Evolutionary conservation across 306 rosid species (phyloP).

Genomic region (Rubus idaeus): DNA sequence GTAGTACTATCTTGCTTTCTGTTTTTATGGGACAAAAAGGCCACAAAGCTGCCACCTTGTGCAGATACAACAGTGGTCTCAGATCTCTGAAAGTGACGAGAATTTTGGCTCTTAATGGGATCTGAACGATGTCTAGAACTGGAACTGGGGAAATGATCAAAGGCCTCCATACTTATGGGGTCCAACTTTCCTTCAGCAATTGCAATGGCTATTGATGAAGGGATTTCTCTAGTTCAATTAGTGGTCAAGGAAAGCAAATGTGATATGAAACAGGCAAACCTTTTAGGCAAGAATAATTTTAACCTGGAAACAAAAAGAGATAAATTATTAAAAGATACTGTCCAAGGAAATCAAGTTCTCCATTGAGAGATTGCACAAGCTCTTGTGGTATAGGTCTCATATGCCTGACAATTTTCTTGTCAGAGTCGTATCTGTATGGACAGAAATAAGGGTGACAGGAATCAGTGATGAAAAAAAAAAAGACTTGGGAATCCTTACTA

Average conservation of each 20-base stretch:
- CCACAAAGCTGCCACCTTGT: slow-evolving; percentile 47
- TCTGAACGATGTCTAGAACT: slow-evolving; percentile 29
- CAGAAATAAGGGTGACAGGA: slow-evolving; percentile 26
- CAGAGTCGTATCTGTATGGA: slow-evolving; percentile 63
- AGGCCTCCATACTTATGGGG: slow-evolving; percentile 77
- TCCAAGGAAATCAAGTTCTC: slow-evolving; percentile 78
- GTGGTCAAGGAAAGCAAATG: slow-evolving; percentile 47
- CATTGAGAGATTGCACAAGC: slow-evolving; percentile 52
- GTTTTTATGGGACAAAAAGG: slow-evolving; percentile 43
- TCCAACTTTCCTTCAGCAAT: slow-evolving; percentile 85
- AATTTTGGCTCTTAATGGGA: slow-evolving; percentile 30
- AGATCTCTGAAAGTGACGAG: slow-evolving; percentile 28
- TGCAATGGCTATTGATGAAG: slow-evolving; percentile 62
- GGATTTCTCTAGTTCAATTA: slow-evolving; percentile 59
- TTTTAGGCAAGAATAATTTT: neutral
- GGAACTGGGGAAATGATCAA: slow-evolving; percentile 45
- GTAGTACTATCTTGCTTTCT: slow-evolving; percentile 24
- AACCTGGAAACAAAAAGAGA: neutral
- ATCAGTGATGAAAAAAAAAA: slow-evolving; percentile 7
- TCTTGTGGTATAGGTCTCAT: slow-evolving; percentile 60
- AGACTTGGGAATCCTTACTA: neutral
- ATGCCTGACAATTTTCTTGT: slow-evolving; percentile 64
- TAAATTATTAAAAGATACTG: slow-evolving; percentile 68
- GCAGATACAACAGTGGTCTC: slow-evolving; percentile 34
- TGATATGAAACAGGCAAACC: neutral